Percentiles rank a stretch among this genome's conserved stretches.
These are phyloP conservation scores for Phytophthora pisi DNA, from an alignment of 352 stramenopile species.

Conservation along the genomic window DNA sequence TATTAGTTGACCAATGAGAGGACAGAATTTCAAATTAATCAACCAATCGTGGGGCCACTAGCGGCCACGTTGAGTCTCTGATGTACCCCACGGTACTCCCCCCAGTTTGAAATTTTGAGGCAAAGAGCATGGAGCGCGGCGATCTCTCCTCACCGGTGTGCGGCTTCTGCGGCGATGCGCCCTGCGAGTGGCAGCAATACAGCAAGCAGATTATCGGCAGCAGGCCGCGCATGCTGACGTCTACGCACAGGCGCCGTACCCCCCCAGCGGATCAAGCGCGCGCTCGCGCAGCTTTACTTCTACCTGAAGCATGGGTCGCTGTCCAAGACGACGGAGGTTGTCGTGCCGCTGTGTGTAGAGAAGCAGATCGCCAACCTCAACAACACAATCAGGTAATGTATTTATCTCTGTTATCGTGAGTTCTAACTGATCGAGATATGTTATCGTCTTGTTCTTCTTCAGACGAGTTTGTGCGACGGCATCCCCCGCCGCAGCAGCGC, in stretches of 20 bases:
- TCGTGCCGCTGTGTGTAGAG: neutral
- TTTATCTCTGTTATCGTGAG: neutral
- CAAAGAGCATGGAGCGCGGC: neutral
- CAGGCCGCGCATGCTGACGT: conserved; percentile 4
- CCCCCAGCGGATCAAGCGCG: neutral
- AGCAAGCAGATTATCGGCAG: conserved; percentile 1
- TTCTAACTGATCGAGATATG: neutral
- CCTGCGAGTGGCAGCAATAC: conserved; percentile 5
- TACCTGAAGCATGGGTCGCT: conserved; percentile 4
- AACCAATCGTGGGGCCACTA: neutral
- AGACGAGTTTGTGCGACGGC: no score
- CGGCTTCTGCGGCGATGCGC: conserved; percentile 9
- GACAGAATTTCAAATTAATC: neutral
- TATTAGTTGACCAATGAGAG: no score
- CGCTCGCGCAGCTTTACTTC: conserved; percentile 1
- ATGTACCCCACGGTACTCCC: neutral
- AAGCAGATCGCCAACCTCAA: conserved; percentile 1
- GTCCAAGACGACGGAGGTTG: neutral
- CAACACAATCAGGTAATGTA: conserved; percentile 4
- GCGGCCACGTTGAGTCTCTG: neutral
- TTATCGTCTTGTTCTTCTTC: no score
- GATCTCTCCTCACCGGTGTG: neutral
- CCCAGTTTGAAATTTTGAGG: neutral
- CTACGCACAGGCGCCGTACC: neutral
- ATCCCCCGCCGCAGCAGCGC: no score